Evolutionary conservation across 2,329 filamentous ascomycete species (phyloP), one percentile per base, ranked within the genome.

Genomic region (Colletotrichum lini): DNA sequence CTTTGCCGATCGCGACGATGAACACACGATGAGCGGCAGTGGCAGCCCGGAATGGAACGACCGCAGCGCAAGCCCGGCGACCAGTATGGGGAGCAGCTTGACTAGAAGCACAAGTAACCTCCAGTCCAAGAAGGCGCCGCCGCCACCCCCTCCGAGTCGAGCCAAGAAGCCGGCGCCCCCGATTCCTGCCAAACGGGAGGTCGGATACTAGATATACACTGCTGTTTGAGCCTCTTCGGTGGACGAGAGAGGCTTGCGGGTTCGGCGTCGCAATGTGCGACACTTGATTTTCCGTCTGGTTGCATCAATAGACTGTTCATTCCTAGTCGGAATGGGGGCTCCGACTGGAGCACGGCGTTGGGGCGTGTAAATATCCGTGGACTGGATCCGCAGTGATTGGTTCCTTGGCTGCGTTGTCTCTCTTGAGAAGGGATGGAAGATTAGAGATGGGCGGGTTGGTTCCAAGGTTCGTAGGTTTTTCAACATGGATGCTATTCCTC

Each of bases 111-210:
- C 84, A 47, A 79, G 73, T 18, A 74, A 67, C 30, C 61, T 73
- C 2, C 82, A 69, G 21, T 65, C 62, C 4, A 80, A 81, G 76
- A 85, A 85, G 71, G 82, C 80, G 0, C 84, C 84, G 4, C 84
- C 84, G 9, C 85, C 84, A 52, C 84, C 84, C 15, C 84, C 84
- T 23, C 84, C 84, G 3, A 84, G 82, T 76, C 79, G 83, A 42
- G 78, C 82, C 67, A 89, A 89, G 83, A 90, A 90, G 81, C 86
- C 86, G 3, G 80, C 87, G 13, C 88, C 87, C 56, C 87, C 88
- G 2, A 60, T 74, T n/a, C 73, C 73, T 16, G 70, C 80, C 18
- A 80, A 78, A 67, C 73, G 80, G 53, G 78, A 80, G 72, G 74
- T 78, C 59, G 73, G 76, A 38, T 79, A 79, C 61, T 77, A 76